Evolutionary conservation across 208 protist genomes (phyloP), one percentile per base, ranked within the genome.

Genomic region (Strigomonas culicis): DNA sequence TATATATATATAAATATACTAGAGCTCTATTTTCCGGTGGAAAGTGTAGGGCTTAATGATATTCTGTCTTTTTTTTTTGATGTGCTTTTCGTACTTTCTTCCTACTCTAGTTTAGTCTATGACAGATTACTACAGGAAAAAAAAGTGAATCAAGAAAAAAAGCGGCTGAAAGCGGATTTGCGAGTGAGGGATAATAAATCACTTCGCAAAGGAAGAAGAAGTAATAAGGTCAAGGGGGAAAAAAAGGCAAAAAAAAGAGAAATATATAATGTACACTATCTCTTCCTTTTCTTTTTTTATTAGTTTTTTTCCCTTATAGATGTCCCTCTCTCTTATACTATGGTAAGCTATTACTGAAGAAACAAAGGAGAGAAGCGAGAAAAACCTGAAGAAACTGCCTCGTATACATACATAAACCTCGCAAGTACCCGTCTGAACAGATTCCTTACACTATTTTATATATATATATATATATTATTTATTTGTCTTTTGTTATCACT

Each of bases 231-330:
- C 2, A 56, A 52, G 22, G 53, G n/a, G 4, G 21, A 31, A 3
- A 66, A 4, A 66, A 41, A 46, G 8, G 19, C 30, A 34, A 41
- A 46, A 46, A 52, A 19, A 30, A 62, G n/a, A 62, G 47, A 68
- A n/a, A 63, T 63, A 63, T 36, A n/a, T 27, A 59, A 47, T 32
- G 2, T 30, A 32, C 36, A 36, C 3, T 25, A 6, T 11, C 28
- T 63, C 4, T 61, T 52, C 39, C 27, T 63, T 41, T 52, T 34
- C n/a, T 28, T 47, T 52, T 36, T 24, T 44, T 8, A 22, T 22
- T 39, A 43, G 22, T 22, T 2, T 46, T 39, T 59, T 44, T 59
- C 8, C 44, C 0, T 51, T 43, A 50, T 52, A 17, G 11, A 31
- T 62, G 8, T 31, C n/a, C 50, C 8, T 50, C 32, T 7, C 50